Base-by-base conservation (phyloP, 495 filamentous ascomycete species). In the Penicillium diatomitis region DNA sequence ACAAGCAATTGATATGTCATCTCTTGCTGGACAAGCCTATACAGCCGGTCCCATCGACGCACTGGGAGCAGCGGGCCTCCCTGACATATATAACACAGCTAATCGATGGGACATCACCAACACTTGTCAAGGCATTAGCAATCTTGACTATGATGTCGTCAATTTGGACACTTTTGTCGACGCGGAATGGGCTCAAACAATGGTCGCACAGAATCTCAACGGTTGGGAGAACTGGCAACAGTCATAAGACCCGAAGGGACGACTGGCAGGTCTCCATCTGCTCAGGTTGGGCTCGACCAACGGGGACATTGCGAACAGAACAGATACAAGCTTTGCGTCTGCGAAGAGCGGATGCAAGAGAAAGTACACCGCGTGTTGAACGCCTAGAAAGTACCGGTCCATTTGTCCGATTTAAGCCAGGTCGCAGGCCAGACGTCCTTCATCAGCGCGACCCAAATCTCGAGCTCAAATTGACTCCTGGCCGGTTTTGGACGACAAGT, bases 101-200 rank as follows among this genome's bases (percentile, higher is more conserved):
- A 35, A 62, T 36, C 36, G 47, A 5, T 66, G 65, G 64, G 61
- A 69, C 29, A 47, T 64, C 40, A 29, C 57, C n/a, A 45, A 52
- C 0, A 38, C 54, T 2, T 49, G 41, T 41, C 32, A 54, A 1
- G 59, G 54, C 8, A 11, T 51, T 11, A 47, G 45, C 32, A 56
- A 52, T 36, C 37, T 52, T 32, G 58, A 61, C 41, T 55, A 63
- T 35, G 56, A 48, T 9, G 49, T 36, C 39, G 8, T 57, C 3
- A 55, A 54, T 6, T 49, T 68, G 11, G 59, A 66, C 30, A 39
- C 53, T 6, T 51, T 70, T 32, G 64, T 41, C 43, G 64, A 65
- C 8, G 58, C 57, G 10, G 68, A 73, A 37, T 71, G 68, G 65
- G 65, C 65, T 2, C 62, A 70, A 29, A 61, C 70, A 0, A 33